Base-by-base conservation (phyloP, 306 rosid genomes). In the Begonia loranthoides region DNA sequence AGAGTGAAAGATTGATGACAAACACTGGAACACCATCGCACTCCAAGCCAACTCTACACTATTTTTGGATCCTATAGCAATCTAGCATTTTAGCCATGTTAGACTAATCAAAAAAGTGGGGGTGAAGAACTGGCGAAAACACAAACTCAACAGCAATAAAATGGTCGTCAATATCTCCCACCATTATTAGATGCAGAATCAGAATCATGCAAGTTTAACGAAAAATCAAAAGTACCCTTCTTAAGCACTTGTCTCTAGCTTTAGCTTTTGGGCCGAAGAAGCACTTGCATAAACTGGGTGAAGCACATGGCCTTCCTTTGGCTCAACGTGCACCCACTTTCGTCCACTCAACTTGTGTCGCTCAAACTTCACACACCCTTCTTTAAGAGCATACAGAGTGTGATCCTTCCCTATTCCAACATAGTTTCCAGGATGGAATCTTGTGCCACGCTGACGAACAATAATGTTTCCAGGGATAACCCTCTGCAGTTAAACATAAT, bases 391-490 rank as follows among this genome's bases (percentile, higher is more conserved):
- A 64, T 57, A 89, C 47, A 82, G 80, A 19, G 94, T 82, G 68
- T 89, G 94, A 73, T 89, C 87, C 55, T 71, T 82, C 54, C 97
- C 97, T 0, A 84, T 48, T 48, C 97, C 90, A 28, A 84, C 95
- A 55, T 89, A 89, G 69, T 89, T 70, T 64, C 97, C 95, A 0
- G 97, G 97, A 65, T 89, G 95, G 59, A 84, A 89, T 10, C 90
- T 93, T 19, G 94, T 89, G 41, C 97, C 97, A 0, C 90, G 84
- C 17, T 89, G 95, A 28, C 95, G 63, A 41, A 84, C 94, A 49
- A 82, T 89, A 66, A 89, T 77, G 70, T 89, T 89, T 67, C 95
- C 95, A 1, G 95, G 94, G 63, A 82, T 84, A 56, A 89, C 87
- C 61, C 79, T 76, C 87, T 79, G 75, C 57, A 71, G 15, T 61